Evolutionary conservation across 345 rosid species (phyloP).

Genomic region (Alliaria petiolata): DNA sequence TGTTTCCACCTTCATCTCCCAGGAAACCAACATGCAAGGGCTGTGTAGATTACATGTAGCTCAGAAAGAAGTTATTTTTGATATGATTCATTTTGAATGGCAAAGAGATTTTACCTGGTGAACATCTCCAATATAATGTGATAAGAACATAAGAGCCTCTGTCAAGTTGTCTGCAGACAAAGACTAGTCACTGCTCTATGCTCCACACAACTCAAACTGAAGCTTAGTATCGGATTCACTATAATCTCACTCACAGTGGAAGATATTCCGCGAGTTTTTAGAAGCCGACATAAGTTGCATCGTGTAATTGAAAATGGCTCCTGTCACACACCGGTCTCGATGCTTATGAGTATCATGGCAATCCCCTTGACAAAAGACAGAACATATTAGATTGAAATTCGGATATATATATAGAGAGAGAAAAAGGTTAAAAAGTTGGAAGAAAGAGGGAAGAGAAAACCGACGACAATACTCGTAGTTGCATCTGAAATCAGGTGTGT

Average conservation of each 20-base stretch:
- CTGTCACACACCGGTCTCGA: slow-evolving; percentile 70
- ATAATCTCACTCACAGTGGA: slow-evolving; percentile 44
- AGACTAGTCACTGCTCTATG: slow-evolving; percentile 5
- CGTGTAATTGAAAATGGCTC: slow-evolving; percentile 85
- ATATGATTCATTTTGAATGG: not conserved
- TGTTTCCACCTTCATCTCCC: slow-evolving; percentile 94
- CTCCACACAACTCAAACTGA: not conserved
- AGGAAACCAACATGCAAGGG: slow-evolving; percentile 89
- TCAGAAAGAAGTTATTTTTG: not conserved
- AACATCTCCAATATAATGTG: slow-evolving; percentile 83
- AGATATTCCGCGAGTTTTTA: slow-evolving; percentile 26
- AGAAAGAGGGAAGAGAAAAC: slow-evolving; percentile 20
- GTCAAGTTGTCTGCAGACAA: slow-evolving; percentile 70
- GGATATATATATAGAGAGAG: not conserved
- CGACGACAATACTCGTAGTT: slow-evolving; percentile 76
- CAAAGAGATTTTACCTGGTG: slow-evolving; percentile 65
- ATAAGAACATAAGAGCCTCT: slow-evolving; percentile 88
- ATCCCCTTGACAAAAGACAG: slow-evolving; percentile 57
- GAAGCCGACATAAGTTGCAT: slow-evolving; percentile 56
- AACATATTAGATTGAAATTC: not conserved
- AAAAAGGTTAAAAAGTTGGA: not conserved
- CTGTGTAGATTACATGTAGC: slow-evolving; percentile 37
- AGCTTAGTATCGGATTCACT: slow-evolving; percentile 5
- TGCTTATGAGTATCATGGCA: slow-evolving; percentile 71
- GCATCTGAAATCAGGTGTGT: slow-evolving; percentile 91